These are phyloP conservation scores for Kalmusia sp. DNA, from an alignment of 2,329 filamentous ascomycete genomes.

Conservation along the genomic window DNA sequence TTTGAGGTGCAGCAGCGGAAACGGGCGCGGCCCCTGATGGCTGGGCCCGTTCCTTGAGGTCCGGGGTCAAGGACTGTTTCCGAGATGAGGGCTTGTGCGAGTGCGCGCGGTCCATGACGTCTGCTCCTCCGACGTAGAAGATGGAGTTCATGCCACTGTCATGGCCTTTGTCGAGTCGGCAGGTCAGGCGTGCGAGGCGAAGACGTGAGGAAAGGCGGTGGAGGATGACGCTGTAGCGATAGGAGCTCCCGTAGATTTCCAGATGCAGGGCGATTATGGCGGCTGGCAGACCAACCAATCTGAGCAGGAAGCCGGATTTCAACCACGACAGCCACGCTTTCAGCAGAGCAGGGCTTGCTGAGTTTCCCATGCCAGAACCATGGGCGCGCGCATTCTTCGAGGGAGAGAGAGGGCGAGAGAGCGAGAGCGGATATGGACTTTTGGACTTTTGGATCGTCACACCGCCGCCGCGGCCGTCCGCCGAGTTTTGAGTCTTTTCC, in stretches of 20 bases:
- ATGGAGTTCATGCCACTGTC: slow-evolving; percentile 26
- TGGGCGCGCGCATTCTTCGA: slow-evolving; percentile 37
- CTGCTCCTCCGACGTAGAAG: slow-evolving; percentile 28
- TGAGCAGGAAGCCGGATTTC: slow-evolving; percentile 29
- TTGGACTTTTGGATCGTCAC: neutral
- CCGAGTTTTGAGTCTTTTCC: slow-evolving; percentile 14
- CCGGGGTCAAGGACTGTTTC: slow-evolving; percentile 32
- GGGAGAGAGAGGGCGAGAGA: slow-evolving; percentile 14
- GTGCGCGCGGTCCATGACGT: slow-evolving; percentile 40
- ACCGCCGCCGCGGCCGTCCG: neutral
- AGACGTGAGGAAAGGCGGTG: slow-evolving; percentile 43
- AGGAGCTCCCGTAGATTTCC: slow-evolving; percentile 37
- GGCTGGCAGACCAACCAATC: slow-evolving; percentile 35
- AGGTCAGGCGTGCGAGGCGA: slow-evolving; percentile 29
- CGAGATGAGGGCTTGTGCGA: slow-evolving; percentile 23
- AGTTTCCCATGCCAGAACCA: slow-evolving; percentile 41
- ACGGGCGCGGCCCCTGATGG: slow-evolving; percentile 21
- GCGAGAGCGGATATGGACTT: neutral
- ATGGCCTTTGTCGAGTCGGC: slow-evolving; percentile 29
- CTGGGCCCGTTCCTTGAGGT: slow-evolving; percentile 30
- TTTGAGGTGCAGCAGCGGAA: slow-evolving; percentile 15
- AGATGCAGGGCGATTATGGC: slow-evolving; percentile 39
- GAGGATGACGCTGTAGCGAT: slow-evolving; percentile 39
- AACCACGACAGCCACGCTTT: slow-evolving; percentile 40
- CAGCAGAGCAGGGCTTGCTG: slow-evolving; percentile 32